Evolutionary conservation across 176 grass and related monocot genomes (phyloP).

Genomic region (Tuctoria greenei): DNA sequence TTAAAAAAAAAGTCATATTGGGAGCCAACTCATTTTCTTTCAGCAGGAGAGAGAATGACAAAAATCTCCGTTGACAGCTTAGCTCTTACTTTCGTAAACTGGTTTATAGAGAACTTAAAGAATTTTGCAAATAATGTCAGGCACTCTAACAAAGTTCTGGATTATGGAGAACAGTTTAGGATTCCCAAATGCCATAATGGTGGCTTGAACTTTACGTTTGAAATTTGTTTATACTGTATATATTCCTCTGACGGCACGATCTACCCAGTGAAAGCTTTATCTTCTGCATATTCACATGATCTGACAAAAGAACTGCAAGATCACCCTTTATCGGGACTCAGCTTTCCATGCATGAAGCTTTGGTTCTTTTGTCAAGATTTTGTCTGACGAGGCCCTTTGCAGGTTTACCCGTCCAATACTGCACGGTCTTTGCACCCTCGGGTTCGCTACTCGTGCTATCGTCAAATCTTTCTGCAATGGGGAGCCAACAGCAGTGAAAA

Average conservation of each 20-base stretch:
- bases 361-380: constrained; percentile 11
- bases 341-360: constrained; percentile 27
- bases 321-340: neutral
- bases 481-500: constrained; percentile 58
- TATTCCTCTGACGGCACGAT: neutral
- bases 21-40: neutral
- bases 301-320: constrained; percentile 22
- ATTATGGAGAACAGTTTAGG: neutral
- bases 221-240: neutral
- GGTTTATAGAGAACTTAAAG: neutral
- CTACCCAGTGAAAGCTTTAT: neutral
- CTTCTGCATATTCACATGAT: constrained; percentile 15
- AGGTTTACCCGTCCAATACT: constrained; percentile 85
- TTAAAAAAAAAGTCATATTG: no score
- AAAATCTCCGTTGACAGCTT: neutral
- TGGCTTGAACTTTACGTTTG: neutral
- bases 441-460: constrained; percentile 65
- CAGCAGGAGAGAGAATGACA: neutral
- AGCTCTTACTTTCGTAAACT: neutral
- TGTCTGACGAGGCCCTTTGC: constrained; percentile 22
- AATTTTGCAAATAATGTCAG: neutral
- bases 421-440: constrained; percentile 84
- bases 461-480: constrained; percentile 73
- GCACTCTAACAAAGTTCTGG: neutral
- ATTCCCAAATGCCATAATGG: neutral